Evolutionary conservation across 768 basidiomycete genomes (phyloP).

Genomic region (Nevesoporus exiguus): DNA sequence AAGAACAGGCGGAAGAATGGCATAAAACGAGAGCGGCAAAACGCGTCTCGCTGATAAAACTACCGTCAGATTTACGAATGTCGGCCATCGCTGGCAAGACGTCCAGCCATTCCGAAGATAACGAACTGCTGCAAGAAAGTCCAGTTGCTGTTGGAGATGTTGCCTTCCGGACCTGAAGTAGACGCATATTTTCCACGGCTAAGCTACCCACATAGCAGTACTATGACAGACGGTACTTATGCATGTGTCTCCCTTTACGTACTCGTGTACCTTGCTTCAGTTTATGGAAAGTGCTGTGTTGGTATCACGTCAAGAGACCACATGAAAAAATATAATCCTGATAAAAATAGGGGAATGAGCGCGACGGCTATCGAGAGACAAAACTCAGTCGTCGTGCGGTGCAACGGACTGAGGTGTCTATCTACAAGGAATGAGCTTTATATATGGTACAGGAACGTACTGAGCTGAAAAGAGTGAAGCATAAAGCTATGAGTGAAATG

Average conservation of each 20-base stretch:
- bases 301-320: neutral
- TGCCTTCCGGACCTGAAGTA: slow-evolving; percentile 2
- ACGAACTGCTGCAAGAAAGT: slow-evolving; percentile 9
- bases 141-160: neutral
- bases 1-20: slow-evolving; percentile 87
- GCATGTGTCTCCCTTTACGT: slow-evolving; percentile 2
- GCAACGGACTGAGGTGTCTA: too few relatives aligned
- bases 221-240: neutral
- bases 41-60: slow-evolving; percentile 75
- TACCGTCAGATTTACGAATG: slow-evolving; percentile 54
- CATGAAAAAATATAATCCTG: slow-evolving; percentile 5
- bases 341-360: too few relatives aligned
- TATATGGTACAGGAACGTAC: too few relatives aligned
- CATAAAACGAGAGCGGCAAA: slow-evolving; percentile 80
- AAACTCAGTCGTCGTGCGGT: too few relatives aligned
- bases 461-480: too few relatives aligned
- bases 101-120: slow-evolving; percentile 3
- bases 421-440: too few relatives aligned
- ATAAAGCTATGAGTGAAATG: too few relatives aligned
- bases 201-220: neutral
- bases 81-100: slow-evolving; percentile 19
- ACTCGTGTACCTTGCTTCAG: slow-evolving; percentile 7
- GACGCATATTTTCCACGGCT: slow-evolving; percentile 5
- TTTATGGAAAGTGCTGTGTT: slow-evolving; percentile 3
- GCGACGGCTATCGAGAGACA: too few relatives aligned